These are phyloP conservation scores for Kwoniella sp. DNA, from an alignment of 768 basidiomycete genomes.

Conservation along the genomic window DNA sequence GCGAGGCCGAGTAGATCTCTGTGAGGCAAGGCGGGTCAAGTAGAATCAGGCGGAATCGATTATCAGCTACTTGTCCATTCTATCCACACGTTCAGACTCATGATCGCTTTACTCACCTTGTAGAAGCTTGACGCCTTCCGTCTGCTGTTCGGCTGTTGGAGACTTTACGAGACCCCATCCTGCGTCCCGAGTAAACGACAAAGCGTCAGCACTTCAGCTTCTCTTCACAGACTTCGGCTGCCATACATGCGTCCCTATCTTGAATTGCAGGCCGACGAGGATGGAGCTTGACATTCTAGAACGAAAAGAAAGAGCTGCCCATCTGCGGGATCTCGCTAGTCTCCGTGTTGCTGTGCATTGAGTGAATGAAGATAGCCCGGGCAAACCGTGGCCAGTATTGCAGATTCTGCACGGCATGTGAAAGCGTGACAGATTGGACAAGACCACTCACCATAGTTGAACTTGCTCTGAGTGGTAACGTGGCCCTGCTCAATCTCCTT, in stretches of 20 bases:
- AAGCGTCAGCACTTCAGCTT: neutral
- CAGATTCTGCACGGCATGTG: constrained; percentile 1
- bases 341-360: no score
- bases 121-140: constrained; percentile 84
- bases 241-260: no score
- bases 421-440: neutral
- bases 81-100: neutral
- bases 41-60: no score
- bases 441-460: constrained; percentile 75
- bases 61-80: neutral
- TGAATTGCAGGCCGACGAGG: no score
- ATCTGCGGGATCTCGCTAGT: no score
- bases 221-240: no score
- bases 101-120: constrained; percentile 66
- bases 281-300: no score
- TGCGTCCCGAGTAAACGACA: constrained; percentile 6
- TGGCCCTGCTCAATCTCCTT: constrained; percentile 81
- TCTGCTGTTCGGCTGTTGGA: constrained; percentile 78
- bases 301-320: no score
- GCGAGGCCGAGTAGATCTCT: constrained; percentile 92
- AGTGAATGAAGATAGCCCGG: no score
- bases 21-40: no score
- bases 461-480: constrained; percentile 90
- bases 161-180: constrained; percentile 83
- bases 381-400: neutral